Conservation (phyloP, 1,284 basidiomycete genomes). For the Blastosporella zonata region DNA sequence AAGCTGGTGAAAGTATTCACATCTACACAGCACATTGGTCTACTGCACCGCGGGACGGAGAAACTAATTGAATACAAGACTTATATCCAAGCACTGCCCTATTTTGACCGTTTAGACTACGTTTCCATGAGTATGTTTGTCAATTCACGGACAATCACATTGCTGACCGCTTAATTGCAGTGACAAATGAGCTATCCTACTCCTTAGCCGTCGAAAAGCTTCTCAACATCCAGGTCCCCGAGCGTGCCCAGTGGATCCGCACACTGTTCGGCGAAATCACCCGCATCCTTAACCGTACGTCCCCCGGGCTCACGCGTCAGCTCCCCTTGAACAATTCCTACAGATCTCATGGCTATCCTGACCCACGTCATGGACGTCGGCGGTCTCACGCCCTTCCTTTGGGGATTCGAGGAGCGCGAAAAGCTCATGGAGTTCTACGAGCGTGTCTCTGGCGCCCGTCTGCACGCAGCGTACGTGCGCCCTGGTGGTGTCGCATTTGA, state of each 20-base stretch:
- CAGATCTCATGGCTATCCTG: conserved; percentile 95
- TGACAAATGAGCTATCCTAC: conserved; percentile 98
- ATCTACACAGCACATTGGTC: conserved; percentile 78
- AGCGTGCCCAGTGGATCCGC: conserved; percentile 98
- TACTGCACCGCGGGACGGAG: conserved; percentile 96
- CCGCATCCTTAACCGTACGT: conserved; percentile 87
- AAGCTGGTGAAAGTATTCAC: background rate
- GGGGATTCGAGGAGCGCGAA: conserved; percentile 99
- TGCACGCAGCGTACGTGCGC: conserved; percentile 97
- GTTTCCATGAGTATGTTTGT: conserved; percentile 86
- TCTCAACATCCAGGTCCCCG: conserved; percentile 98
- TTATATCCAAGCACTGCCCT: conserved; percentile 97
- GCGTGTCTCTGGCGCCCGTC: conserved; percentile 94
- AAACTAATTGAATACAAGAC: conserved; percentile 99
- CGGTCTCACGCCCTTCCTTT: conserved; percentile 97
- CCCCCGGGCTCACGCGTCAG: background rate
- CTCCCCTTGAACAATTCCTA: background rate
- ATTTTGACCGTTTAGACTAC: conserved; percentile 99
- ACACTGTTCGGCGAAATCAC: conserved; percentile 98
- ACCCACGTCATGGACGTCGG: conserved; percentile 97
- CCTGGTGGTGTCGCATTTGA: conserved; percentile 99
- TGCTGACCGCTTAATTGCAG: conserved; percentile 34
- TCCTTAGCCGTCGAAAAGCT: conserved; percentile 97
- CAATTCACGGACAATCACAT: background rate
- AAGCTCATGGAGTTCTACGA: conserved; percentile 99